Conservation (phyloP, 2,329 filamentous ascomycete genomes). For the Aureobasidium sp. region DNA sequence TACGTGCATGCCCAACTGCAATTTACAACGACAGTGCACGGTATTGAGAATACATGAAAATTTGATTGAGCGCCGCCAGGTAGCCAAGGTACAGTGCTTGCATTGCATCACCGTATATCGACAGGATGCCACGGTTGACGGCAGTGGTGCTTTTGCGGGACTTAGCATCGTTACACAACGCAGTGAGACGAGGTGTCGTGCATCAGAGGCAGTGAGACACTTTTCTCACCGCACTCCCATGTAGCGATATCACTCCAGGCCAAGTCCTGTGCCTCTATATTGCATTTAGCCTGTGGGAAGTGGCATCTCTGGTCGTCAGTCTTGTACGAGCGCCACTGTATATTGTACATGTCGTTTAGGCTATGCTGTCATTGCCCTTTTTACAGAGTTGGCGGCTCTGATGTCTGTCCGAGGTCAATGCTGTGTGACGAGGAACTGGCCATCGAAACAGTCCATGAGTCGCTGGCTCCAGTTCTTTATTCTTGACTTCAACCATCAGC, state of each 20-base stretch:
- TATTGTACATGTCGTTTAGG: neutral
- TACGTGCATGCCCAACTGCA: neutral
- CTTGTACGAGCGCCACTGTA: neutral
- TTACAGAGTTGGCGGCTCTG: neutral
- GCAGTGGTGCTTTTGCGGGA: neutral
- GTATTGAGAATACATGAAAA: neutral
- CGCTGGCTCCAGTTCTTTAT: neutral
- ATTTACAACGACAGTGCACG: conserved; percentile 5
- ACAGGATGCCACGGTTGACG: neutral
- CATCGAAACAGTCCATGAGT: neutral
- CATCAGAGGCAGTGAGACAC: conserved; percentile 4
- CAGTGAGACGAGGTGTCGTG: conserved; percentile 8
- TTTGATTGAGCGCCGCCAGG: neutral
- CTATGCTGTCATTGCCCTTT: neutral
- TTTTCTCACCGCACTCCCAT: neutral
- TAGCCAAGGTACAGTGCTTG: neutral
- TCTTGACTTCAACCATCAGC: neutral
- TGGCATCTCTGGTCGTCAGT: neutral
- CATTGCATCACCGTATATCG: conserved; percentile 7
- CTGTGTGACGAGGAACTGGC: neutral
- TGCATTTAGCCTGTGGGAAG: neutral
- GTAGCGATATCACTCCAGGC: neutral
- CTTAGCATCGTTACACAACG: neutral
- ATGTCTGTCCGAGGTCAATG: neutral
- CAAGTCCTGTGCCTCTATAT: neutral